Evolutionary conservation across 805 yeast species (phyloP), one percentile per base, ranked within the genome.

Genomic region (Komagataella mondaviorum): DNA sequence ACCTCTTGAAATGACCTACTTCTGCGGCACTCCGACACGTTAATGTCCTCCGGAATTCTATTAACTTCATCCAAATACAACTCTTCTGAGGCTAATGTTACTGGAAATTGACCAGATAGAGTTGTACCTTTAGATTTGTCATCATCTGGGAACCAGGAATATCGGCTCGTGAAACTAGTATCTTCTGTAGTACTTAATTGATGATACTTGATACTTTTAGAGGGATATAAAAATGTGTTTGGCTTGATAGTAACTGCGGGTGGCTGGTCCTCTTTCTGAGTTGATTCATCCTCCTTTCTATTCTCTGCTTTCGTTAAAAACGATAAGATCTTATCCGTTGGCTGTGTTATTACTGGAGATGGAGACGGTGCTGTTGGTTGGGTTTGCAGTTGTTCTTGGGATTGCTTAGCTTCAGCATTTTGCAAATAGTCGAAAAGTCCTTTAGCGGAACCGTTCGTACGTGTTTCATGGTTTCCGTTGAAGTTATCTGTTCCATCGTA

Each of bases 71-170:
- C 39, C 39, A 30, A 30, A 30, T 30, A 30, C 39, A 30, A n/a
- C 8, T 18, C 24, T 23, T 17, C 16, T 17, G 44, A 23, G 14
- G 36, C 23, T 14, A 44, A 39, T 8, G 16, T 7, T 10, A 20
- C 10, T 39, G 20, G 20, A 20, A 14, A 12, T 49, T 12, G 30
- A 22, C 23, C 24, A 22, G 17, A n/a, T 46, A 17, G 14, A 23
- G 14, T n/a, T 4, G 16, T n/a, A 36, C 23, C 24, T 17, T 24
- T 16, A 16, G 22, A 30, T 43, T 43, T 16, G 24, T 60, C 64
- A 51, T 62, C 63, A 39, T 57, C 56, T 18, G 63, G 64, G 39
- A 57, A 56, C 67, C 66, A 63, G 4, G 67, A 62, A 49, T 58
- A 59, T 46, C 62, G 54, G 49, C 16, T 52, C 45, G 46, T 59